Conservation (phyloP, 805 yeast genomes). For the Naumovozyma baii region DNA sequence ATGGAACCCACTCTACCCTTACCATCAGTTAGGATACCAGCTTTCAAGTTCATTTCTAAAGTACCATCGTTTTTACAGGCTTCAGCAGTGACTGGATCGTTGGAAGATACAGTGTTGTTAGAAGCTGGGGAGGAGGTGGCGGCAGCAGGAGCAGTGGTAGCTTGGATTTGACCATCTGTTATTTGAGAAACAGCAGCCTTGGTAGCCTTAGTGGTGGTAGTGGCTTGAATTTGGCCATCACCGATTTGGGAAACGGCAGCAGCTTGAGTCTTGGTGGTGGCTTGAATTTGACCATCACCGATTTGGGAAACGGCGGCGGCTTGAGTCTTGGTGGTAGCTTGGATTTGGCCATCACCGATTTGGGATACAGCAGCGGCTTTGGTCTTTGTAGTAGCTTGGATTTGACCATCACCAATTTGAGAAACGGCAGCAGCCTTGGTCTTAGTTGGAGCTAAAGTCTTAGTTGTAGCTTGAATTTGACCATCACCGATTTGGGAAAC, state of each 20-base stretch:
- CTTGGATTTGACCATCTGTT: conserved; percentile 30
- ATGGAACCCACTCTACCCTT: conserved; percentile 67
- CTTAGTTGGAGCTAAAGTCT: conserved; percentile 23
- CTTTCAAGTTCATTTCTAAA: conserved; percentile 46
- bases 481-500: conserved; percentile 43
- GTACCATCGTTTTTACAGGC: conserved; percentile 42
- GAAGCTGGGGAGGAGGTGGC: conserved; percentile 16
- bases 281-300: conserved; percentile 23
- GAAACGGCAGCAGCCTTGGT: conserved; percentile 32
- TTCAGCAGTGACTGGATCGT: conserved; percentile 30
- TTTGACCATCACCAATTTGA: conserved; percentile 33
- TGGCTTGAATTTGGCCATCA: conserved; percentile 36
- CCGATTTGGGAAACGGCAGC: conserved; percentile 30
- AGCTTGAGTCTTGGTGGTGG: conserved; percentile 19
- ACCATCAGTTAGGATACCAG: conserved; percentile 45
- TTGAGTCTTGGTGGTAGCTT: conserved; percentile 26
- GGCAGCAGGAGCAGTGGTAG: no score
- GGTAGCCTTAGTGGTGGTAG: no score
- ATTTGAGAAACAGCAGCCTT: conserved; percentile 29
- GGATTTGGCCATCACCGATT: conserved; percentile 40
- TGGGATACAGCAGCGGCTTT: conserved; percentile 27
- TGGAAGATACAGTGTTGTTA: conserved; percentile 27
- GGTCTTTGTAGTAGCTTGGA: conserved; percentile 26
- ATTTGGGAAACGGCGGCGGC: conserved; percentile 19
- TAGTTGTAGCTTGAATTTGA: conserved; percentile 40